Conservation (phyloP, 257 asterid species). For the Capsicum pubescens region DNA sequence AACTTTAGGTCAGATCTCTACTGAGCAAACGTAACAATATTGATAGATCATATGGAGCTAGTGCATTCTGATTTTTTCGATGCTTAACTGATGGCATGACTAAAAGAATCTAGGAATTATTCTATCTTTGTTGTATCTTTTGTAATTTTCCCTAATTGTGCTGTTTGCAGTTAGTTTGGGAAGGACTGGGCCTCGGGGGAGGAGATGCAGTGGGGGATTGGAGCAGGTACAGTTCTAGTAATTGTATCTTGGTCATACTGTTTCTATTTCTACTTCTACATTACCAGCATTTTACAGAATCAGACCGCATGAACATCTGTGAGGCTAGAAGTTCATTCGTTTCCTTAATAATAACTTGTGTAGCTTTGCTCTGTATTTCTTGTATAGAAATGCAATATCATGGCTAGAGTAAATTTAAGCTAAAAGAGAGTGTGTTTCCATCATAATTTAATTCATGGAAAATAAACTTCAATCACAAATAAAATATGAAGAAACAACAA, state of each 20-base stretch:
- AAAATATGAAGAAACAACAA: no score
- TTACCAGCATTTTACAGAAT: background rate
- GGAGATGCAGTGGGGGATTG: conserved; percentile 45
- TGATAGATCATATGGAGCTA: background rate
- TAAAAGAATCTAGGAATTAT: background rate
- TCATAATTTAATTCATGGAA: no score
- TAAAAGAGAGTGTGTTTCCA: background rate
- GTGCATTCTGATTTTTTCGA: background rate
- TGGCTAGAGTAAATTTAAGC: background rate
- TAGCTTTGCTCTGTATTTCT: conserved; percentile 1
- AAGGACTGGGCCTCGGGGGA: conserved; percentile 51
- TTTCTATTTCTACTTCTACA: background rate
- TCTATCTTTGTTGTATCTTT: background rate
- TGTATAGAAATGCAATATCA: background rate
- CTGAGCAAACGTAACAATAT: background rate
- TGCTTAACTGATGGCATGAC: conserved; percentile 4
- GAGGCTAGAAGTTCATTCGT: background rate
- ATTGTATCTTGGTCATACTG: background rate
- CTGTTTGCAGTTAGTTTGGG: conserved; percentile 44
- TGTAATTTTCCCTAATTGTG: conserved; percentile 9
- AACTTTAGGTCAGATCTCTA: background rate
- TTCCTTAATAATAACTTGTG: background rate
- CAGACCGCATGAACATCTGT: background rate
- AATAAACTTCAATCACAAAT: no score
- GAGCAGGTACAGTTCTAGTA: conserved; percentile 35